Conservation (phyloP, 2,329 filamentous ascomycete genomes). For the Mariannaea sp. region DNA sequence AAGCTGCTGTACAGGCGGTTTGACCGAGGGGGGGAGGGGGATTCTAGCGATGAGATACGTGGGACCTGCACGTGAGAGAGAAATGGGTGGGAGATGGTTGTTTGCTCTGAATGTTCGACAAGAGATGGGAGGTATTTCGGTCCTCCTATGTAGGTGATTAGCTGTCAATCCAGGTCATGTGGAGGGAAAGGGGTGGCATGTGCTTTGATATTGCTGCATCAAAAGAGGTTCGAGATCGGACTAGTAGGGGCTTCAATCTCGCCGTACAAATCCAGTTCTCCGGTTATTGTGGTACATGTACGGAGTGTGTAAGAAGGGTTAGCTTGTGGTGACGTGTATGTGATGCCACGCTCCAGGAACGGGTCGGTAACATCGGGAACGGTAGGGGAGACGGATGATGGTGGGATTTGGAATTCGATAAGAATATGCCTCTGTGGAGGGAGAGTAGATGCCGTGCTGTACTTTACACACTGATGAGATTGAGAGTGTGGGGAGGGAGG, state of each 20-base stretch:
- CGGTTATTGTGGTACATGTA: background rate
- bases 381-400: background rate
- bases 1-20: background rate
- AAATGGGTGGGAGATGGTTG: too few species aligned
- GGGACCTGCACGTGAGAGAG: too few species aligned
- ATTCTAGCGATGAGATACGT: too few species aligned
- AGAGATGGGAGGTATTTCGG: too few species aligned
- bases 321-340: conserved; percentile 7
- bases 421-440: background rate
- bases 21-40: background rate
- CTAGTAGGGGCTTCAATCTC: too few species aligned
- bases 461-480: too few species aligned
- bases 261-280: too few species aligned
- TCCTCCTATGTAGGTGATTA: too few species aligned
- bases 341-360: conserved; percentile 1
- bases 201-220: background rate
- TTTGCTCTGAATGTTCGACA: too few species aligned
- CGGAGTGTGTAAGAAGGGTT: background rate
- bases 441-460: background rate
- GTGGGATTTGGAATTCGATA: background rate
- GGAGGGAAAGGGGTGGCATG: too few species aligned
- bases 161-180: too few species aligned
- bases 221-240: background rate
- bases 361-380: background rate
- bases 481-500: too few species aligned